Percentiles rank a stretch among this genome's conserved stretches.
These are phyloP conservation scores for Magnolia officinalis DNA, from an alignment of 164 flowering plant genomes.

Conservation along the genomic window DNA sequence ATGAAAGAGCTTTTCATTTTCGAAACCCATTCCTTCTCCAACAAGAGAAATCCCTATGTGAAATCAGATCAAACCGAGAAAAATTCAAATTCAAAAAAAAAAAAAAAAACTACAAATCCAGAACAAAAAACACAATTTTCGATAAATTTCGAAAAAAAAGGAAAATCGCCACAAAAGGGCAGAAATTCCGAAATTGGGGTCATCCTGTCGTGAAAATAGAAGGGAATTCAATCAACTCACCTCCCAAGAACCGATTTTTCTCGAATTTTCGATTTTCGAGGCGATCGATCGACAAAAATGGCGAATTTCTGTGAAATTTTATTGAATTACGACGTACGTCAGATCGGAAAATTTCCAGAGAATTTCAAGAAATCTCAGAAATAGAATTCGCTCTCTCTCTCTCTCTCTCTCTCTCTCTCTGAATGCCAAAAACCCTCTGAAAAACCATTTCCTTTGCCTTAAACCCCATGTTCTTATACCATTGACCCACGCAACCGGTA, in stretches of 20 bases:
- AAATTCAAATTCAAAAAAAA: slow-evolving; percentile 2
- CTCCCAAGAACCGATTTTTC: slow-evolving; percentile 2
- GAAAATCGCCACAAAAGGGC: background rate
- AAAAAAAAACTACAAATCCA: slow-evolving; percentile 6
- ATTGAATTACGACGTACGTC: background rate
- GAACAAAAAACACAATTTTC: slow-evolving; percentile 4
- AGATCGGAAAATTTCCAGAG: slow-evolving; percentile 8
- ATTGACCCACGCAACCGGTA: slow-evolving; percentile 21
- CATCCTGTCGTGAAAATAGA: background rate
- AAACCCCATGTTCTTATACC: slow-evolving; percentile 29
- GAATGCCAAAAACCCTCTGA: slow-evolving; percentile 26
- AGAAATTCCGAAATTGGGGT: background rate
- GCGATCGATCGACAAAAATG: background rate
- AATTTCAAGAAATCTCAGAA: slow-evolving; percentile 11
- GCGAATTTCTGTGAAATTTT: slow-evolving; percentile 9
- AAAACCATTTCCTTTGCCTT: slow-evolving; percentile 15
- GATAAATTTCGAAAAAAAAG: background rate
- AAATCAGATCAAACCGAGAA: slow-evolving; percentile 13
- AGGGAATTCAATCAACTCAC: slow-evolving; percentile 12
- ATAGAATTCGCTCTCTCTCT: background rate
- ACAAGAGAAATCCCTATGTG: background rate
- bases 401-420: slow-evolving; percentile 3
- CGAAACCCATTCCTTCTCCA: background rate
- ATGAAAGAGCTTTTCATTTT: background rate
- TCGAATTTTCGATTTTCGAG: background rate